Conservation (phyloP, 148 eudicot species). For the Nepenthes mirabilis region DNA sequence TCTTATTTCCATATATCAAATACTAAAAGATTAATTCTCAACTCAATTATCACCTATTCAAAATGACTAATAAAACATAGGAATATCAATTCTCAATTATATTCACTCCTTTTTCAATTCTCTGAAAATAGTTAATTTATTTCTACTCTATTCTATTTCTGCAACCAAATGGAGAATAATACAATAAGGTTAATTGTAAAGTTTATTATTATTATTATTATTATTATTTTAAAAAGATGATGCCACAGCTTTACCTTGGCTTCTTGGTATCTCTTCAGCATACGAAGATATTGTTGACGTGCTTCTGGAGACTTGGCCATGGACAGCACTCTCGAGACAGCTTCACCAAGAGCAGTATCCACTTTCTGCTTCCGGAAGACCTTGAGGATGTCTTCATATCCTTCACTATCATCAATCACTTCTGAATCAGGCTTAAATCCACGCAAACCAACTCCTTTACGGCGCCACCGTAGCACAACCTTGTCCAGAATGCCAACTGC, state of each 20-base stretch:
- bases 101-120: too few species aligned
- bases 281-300: constrained; percentile 71
- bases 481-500: constrained; percentile 80
- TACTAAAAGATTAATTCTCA: too few species aligned
- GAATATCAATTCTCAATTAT: too few species aligned
- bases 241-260: constrained; percentile 49
- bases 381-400: constrained; percentile 47
- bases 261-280: constrained; percentile 60
- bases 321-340: constrained; percentile 66
- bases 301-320: constrained; percentile 86
- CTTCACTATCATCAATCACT: constrained; percentile 41
- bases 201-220: too few species aligned
- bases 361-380: constrained; percentile 66
- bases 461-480: constrained; percentile 80
- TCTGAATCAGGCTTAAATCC: constrained; percentile 51
- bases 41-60: too few species aligned
- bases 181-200: too few species aligned
- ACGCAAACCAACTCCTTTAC: constrained; percentile 72
- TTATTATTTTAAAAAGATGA: background rate
- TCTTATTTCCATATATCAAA: too few species aligned
- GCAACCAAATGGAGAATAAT: background rate
- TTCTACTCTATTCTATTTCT: too few species aligned
- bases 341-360: constrained; percentile 66
- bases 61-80: too few species aligned
- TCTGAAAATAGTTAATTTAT: too few species aligned